phyloP scores from a whole-genome alignment of 2,329 filamentous ascomycete genomes.

The Sarocladium kiliense region DNA sequence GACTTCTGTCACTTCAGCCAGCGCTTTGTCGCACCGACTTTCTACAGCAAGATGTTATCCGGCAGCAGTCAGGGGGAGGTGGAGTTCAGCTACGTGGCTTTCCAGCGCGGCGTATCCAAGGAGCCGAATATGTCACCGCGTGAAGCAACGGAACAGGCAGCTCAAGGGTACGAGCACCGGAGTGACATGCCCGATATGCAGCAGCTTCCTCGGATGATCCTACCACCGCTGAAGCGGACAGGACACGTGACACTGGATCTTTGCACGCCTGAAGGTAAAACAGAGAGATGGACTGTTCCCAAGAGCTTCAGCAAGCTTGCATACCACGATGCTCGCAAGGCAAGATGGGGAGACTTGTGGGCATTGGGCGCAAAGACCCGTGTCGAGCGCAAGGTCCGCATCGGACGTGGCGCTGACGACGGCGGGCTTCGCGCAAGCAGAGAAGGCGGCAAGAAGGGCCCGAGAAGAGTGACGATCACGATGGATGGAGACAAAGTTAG shows the following conservation, averaged over 20 bases:
- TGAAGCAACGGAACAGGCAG: slow-evolving; percentile 59
- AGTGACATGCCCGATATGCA: slow-evolving; percentile 49
- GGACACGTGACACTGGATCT: slow-evolving; percentile 87
- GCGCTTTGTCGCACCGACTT: slow-evolving; percentile 77
- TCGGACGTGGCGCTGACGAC: slow-evolving; percentile 44
- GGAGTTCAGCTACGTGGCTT: slow-evolving; percentile 81
- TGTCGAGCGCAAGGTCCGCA: slow-evolving; percentile 52
- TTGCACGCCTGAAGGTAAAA: slow-evolving; percentile 77
- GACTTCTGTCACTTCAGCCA: slow-evolving; percentile 91
- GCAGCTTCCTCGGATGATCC: slow-evolving; percentile 70
- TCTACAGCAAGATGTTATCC: slow-evolving; percentile 69
- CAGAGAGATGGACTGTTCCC: slow-evolving; percentile 93
- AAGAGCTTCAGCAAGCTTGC: slow-evolving; percentile 74
- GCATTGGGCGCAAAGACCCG: slow-evolving; percentile 89
- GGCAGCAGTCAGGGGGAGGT: slow-evolving; percentile 85
- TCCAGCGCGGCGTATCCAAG: slow-evolving; percentile 64
- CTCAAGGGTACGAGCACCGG: slow-evolving; percentile 60
- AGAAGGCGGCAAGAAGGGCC: background rate
- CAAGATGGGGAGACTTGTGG: slow-evolving; percentile 91
- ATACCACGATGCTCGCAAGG: slow-evolving; percentile 89
- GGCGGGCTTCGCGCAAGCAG: background rate
- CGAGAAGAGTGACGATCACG: slow-evolving; percentile 12
- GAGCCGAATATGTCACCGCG: slow-evolving; percentile 22
- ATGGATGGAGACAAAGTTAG: slow-evolving; percentile 31
- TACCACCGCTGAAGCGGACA: slow-evolving; percentile 78